Base-by-base conservation (phyloP, 73 alveolate genomes). In the Uronychia binucleata region DNA sequence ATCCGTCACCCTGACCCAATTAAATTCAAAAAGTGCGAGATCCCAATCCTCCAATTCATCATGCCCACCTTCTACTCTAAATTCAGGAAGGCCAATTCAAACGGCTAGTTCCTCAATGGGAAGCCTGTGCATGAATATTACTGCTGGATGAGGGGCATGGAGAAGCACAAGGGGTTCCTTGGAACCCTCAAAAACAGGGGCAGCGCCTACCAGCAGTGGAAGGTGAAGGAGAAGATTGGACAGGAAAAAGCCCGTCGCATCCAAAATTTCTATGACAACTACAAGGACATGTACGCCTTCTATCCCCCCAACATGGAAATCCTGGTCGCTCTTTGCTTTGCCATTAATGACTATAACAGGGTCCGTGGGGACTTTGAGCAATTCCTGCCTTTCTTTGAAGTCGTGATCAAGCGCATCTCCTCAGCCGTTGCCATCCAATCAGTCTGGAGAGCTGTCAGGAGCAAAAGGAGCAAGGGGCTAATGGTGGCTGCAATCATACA, bases 371-470 rank as follows among this genome's bases (percentile, higher is more conserved):
- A 46, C 19, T 46, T 11, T 67, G 32, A 28, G 58, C 58, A 26
- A 13, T 8, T 74, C 34, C 28, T 82, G 26, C 57, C 74, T n/a
- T 82, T 90, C 85, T 90, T 90, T 59, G 92, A 90, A 30, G 29
- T 74, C 26, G 31, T 86, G 1, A 59, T 90, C 0, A 32, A 79
- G 26, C 77, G 85, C 34, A 88, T 84, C 0, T 81, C 95, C 1
- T 80, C 91, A 31, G 89, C 92, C 1, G 34, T 67, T 27, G 27
- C 19, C 58, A 89, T 89, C 34, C 80, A 89, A 74, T 74, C 88
- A 33, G 34, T 58, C 80, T 30, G 75, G 95, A 58, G 76, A 74
- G 85, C 59, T 26, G 28, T 57, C 30, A 1, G 30, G 57, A 1
- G 58, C 26, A 67, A 33, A 78, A 33, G 46, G 59, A 74, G 58